Percentiles rank a stretch among this genome's conserved stretches.
phyloP scores from a whole-genome alignment of 2,329 filamentous ascomycete genomes.

The Calonectria fujianensis region DNA sequence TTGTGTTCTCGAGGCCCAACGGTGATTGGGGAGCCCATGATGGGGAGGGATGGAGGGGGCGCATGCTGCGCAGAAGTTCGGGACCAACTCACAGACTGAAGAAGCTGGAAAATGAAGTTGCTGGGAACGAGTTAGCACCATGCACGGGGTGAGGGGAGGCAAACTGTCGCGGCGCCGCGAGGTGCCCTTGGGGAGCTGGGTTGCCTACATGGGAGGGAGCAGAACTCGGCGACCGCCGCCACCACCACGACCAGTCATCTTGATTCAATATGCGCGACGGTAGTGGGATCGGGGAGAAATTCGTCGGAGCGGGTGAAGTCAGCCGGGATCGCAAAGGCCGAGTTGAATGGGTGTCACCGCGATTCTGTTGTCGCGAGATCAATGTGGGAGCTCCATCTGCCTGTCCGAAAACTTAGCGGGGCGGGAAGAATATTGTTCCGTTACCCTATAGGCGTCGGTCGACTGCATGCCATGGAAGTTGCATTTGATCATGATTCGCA shows the following conservation, averaged over 20 bases:
- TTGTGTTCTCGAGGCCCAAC: constrained; percentile 45
- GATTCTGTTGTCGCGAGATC: constrained; percentile 54
- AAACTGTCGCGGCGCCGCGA: constrained; percentile 45
- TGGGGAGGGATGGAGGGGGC: constrained; percentile 1
- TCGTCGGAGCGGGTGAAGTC: constrained; percentile 29
- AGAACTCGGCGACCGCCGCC: constrained; percentile 76
- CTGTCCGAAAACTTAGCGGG: constrained; percentile 51
- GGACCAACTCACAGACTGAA: constrained; percentile 73
- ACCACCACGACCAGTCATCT: constrained; percentile 76
- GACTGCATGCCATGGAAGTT: background rate
- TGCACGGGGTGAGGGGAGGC: background rate
- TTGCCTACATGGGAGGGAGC: constrained; percentile 72
- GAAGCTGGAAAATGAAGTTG: constrained; percentile 81
- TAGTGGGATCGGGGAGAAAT: background rate
- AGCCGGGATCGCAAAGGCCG: constrained; percentile 23
- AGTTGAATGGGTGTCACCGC: constrained; percentile 45
- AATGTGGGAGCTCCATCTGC: constrained; percentile 49
- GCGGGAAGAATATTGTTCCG: constrained; percentile 47
- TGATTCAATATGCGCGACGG: constrained; percentile 41
- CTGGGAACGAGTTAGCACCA: constrained; percentile 56
- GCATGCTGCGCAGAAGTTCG: background rate
- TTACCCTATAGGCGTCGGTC: background rate
- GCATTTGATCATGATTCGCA: no score
- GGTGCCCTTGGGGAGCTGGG: constrained; percentile 37
- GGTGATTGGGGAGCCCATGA: constrained; percentile 39